These are phyloP conservation scores for Pleurotus citrinopileatus DNA, from an alignment of 768 basidiomycete species.

Conservation along the genomic window DNA sequence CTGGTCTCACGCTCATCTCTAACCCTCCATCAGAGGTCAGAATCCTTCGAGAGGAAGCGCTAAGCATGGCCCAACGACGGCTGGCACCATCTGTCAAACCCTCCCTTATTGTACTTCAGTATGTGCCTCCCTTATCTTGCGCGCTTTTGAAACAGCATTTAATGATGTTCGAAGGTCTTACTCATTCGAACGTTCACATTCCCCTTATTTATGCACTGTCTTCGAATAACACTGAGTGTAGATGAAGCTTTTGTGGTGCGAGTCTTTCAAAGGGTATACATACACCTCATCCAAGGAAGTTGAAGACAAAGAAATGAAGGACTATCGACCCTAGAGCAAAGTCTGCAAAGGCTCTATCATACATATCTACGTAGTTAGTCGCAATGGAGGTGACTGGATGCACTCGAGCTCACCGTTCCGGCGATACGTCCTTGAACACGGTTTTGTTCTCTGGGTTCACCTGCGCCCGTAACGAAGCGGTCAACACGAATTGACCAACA, in stretches of 20 bases:
- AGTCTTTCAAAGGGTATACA: too few species aligned
- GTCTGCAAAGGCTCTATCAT: constrained; percentile 88
- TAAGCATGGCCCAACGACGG: background rate
- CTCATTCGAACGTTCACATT: background rate
- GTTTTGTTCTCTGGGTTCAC: constrained; percentile 81
- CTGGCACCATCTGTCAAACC: background rate
- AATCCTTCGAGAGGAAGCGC: constrained; percentile 66
- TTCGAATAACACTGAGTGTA: background rate
- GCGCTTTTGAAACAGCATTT: background rate
- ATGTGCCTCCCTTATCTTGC: constrained; percentile 2
- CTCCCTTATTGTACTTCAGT: constrained; percentile 8
- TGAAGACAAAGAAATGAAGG: constrained; percentile 97
- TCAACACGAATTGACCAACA: constrained; percentile 95
- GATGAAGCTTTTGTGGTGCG: constrained; percentile 3
- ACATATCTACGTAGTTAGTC: constrained; percentile 5
- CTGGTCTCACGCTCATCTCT: constrained; percentile 7
- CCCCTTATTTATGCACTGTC: background rate
- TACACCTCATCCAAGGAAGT: constrained; percentile 98
- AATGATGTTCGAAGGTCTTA: background rate
- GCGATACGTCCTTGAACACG: constrained; percentile 89
- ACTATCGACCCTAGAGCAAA: constrained; percentile 94
- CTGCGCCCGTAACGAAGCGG: constrained; percentile 89
- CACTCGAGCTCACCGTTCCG: constrained; percentile 68
- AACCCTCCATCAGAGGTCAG: constrained; percentile 50
- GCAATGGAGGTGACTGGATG: background rate